Conservation (phyloP, 352 stramenopile genomes). For the Pythium biforme region DNA sequence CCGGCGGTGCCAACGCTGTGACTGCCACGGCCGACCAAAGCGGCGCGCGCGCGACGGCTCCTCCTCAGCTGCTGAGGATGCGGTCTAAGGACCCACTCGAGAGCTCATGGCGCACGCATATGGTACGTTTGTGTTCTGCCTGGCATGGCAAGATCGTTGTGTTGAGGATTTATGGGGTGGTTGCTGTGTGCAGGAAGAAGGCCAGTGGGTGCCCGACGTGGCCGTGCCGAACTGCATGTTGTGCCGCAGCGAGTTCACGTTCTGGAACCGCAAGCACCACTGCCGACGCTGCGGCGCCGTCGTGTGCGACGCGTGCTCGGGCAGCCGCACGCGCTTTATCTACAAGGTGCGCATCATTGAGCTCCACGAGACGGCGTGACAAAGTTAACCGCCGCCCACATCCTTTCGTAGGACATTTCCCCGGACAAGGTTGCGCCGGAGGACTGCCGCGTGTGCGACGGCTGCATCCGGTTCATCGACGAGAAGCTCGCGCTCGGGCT, state of each 20-base stretch:
- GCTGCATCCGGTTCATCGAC: slow-evolving; percentile 83
- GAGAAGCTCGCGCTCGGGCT: slow-evolving; percentile 79
- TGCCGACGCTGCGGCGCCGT: slow-evolving; percentile 84
- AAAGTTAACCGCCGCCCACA: no score
- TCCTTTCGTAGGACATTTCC: slow-evolving; percentile 49
- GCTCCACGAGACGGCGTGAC: neutral
- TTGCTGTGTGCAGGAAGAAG: slow-evolving; percentile 49
- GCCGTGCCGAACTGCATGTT: slow-evolving; percentile 80
- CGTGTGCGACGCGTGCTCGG: slow-evolving; percentile 78
- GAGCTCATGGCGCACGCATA: slow-evolving; percentile 84
- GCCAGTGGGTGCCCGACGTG: slow-evolving; percentile 84
- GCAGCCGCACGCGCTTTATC: slow-evolving; percentile 80
- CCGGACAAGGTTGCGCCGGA: slow-evolving; percentile 58
- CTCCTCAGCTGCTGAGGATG: slow-evolving; percentile 59
- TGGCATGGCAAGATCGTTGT: neutral
- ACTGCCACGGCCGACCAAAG: slow-evolving; percentile 4
- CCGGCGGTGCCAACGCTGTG: no score
- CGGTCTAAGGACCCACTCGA: slow-evolving; percentile 82
- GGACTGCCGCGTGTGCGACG: slow-evolving; percentile 75
- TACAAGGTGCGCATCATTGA: no score
- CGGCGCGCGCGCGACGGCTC: slow-evolving; percentile 12
- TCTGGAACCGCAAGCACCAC: slow-evolving; percentile 87
- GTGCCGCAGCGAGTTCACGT: slow-evolving; percentile 80
- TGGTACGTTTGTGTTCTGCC: slow-evolving; percentile 37
- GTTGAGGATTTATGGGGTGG: no score